Base-by-base conservation (phyloP, 78 protist species). In the Dictyostelium purpureum region DNA sequence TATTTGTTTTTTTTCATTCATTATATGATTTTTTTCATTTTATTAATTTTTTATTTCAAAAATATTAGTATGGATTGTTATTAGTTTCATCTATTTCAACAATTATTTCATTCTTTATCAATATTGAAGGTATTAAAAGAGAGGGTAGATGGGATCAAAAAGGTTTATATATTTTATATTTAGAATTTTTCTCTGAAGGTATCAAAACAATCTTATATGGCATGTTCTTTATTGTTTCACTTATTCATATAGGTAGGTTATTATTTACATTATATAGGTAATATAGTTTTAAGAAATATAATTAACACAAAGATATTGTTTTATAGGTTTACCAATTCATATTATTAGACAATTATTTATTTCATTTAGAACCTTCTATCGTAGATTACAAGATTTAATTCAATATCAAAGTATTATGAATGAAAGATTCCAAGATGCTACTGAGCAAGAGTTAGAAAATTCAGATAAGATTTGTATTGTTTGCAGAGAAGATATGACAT, bases 101-200 rank as follows among this genome's bases (percentile, higher is more conserved):
- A 31, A 33, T 92, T 42, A 69, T 83, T 59, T 73, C 81, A 81
- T 75, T 92, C 52, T 92, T 92, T 67, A 83, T 92, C 21, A 75
- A 81, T 56, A 83, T 92, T 24, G 89, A 92, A 66, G 98, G 97
- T 19, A 42, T 59, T 42, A 88, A 66, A 49, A 49, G 88, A 61
- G 95, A 88, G 28, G 94, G 92, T n/a, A 83, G 94, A 21, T 96
- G 97, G 99, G 96, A 96, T 52, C 54, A 79, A 85, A 95, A 96
- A 78, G 92, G 95, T 11, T 88, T 66, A 19, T 96, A 76, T 49
- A 45, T 88, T 51, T 87, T 96, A 88, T 95, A 96, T 61, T 66
- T 97, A 57, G 97, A 96, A 38, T 81, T 97, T 5, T 18, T 61
- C 14, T 77, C 79, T 9, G 97, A 87, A 73, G 33, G 51, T 51